These are phyloP conservation scores for Backusella circina DNA, from an alignment of 192 early-diverging fungal genomes.

Conservation along the genomic window DNA sequence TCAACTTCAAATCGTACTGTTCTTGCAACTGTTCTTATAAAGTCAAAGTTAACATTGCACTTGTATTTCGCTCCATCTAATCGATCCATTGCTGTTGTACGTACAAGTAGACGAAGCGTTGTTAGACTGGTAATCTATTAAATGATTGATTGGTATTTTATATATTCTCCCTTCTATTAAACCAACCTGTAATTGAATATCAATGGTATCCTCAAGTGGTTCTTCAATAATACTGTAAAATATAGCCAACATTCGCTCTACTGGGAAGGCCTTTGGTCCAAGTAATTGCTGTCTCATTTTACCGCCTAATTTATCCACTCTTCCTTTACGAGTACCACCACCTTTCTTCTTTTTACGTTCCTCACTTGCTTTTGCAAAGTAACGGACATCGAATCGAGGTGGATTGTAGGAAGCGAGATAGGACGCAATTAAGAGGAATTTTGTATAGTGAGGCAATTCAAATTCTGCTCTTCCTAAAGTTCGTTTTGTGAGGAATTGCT, in stretches of 20 bases:
- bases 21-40: constrained; percentile 66
- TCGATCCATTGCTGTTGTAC: constrained; percentile 63
- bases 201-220: constrained; percentile 67
- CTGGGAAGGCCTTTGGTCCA: constrained; percentile 88
- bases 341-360: constrained; percentile 30
- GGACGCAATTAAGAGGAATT: constrained; percentile 84
- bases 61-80: constrained; percentile 86
- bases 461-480: constrained; percentile 40
- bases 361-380: constrained; percentile 68
- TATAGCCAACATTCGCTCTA: constrained; percentile 97
- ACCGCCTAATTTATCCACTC: constrained; percentile 43
- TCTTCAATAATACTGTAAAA: constrained; percentile 87
- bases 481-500: neutral
- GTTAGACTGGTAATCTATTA: constrained; percentile 81
- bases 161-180: neutral
- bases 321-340: constrained; percentile 39
- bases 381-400: constrained; percentile 75
- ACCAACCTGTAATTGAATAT: constrained; percentile 62
- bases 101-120: constrained; percentile 71
- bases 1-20: constrained; percentile 84
- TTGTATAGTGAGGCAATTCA: constrained; percentile 86
- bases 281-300: constrained; percentile 78
- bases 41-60: constrained; percentile 84
- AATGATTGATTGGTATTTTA: neutral
- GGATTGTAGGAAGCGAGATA: constrained; percentile 96